Evolutionary conservation across 768 basidiomycete genomes (phyloP).

Genomic region (Panaeolus papilionaceus): DNA sequence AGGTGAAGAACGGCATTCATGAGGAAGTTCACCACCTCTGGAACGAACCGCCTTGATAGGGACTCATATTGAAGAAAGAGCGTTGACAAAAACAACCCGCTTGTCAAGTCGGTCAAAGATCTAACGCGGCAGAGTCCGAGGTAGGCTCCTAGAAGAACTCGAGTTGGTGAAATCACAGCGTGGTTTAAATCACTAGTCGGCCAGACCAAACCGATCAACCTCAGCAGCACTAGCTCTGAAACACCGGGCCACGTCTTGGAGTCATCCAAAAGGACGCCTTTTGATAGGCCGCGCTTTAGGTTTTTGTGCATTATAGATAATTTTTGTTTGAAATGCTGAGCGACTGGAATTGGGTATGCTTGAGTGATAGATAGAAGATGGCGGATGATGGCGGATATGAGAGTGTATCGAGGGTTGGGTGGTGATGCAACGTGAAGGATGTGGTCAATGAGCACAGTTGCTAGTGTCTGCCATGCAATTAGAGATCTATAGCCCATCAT

Average conservation of each 20-base stretch:
- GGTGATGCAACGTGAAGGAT: slow-evolving; percentile 76
- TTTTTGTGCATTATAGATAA: slow-evolving; percentile 94
- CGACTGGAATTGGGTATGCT: slow-evolving; percentile 81
- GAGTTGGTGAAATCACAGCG: slow-evolving; percentile 84
- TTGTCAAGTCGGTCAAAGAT: slow-evolving; percentile 73
- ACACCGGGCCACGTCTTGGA: slow-evolving; percentile 90
- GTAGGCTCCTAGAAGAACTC: slow-evolving; percentile 91
- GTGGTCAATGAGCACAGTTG: slow-evolving; percentile 86
- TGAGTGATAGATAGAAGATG: slow-evolving; percentile 82
- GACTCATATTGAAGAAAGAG: slow-evolving; percentile 85
- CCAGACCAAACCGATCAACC: slow-evolving; percentile 85
- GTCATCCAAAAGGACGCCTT: slow-evolving; percentile 61
- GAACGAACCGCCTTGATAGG: slow-evolving; percentile 85
- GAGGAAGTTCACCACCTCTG: slow-evolving; percentile 88
- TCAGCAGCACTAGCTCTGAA: slow-evolving; percentile 81
- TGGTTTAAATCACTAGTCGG: slow-evolving; percentile 95
- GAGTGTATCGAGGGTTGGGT: slow-evolving; percentile 61
- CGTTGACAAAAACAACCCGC: slow-evolving; percentile 89
- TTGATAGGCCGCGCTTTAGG: slow-evolving; percentile 79
- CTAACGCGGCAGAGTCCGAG: slow-evolving; percentile 85
- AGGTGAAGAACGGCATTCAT: slow-evolving; percentile 75
- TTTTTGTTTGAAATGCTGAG: slow-evolving; percentile 82
- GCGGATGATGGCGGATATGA: slow-evolving; percentile 72
- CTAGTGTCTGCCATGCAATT: slow-evolving; percentile 59
- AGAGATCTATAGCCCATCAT: slow-evolving; percentile 16